These are phyloP conservation scores for Cladobotryum protrusum DNA, from an alignment of 2,329 filamentous ascomycete species.

Conservation along the genomic window DNA sequence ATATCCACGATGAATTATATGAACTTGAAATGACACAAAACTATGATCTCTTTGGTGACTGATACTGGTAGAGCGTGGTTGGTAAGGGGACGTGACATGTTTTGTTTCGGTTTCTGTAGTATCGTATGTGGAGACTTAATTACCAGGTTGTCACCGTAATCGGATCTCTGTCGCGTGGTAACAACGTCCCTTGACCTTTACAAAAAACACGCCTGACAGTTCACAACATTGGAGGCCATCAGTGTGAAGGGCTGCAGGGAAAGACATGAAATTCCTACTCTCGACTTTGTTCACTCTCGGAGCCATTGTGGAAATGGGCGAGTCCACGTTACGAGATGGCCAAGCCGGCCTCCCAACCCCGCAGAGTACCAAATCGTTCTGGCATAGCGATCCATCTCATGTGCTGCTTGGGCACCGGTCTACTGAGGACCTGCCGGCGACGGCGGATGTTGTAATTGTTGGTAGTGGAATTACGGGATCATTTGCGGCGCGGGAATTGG, in stretches of 20 bases:
- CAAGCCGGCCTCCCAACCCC: slow-evolving; percentile 54
- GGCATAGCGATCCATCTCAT: slow-evolving; percentile 62
- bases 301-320: slow-evolving; percentile 23
- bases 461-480: slow-evolving; percentile 73
- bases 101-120: no score
- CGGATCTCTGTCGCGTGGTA: no score
- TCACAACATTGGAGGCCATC: no score
- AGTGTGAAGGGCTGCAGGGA: no score
- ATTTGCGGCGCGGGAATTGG: slow-evolving; percentile 61
- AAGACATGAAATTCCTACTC: no score
- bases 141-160: no score
- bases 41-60: background rate
- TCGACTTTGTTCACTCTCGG: no score
- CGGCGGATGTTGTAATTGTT: slow-evolving; percentile 64
- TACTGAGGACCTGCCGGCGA: slow-evolving; percentile 54
- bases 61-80: background rate
- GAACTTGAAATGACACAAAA: slow-evolving; percentile 20
- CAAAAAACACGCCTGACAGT: no score
- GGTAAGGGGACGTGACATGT: slow-evolving; percentile 4
- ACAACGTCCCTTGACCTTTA: no score
- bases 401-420: slow-evolving; percentile 62
- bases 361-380: slow-evolving; percentile 61
- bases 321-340: slow-evolving; percentile 22
- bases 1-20: slow-evolving; percentile 26
- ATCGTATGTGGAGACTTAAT: no score